phyloP scores from a whole-genome alignment of 225 moss, liverwort and hornwort genomes.

The Bryoerythrophyllum caledonicum region DNA sequence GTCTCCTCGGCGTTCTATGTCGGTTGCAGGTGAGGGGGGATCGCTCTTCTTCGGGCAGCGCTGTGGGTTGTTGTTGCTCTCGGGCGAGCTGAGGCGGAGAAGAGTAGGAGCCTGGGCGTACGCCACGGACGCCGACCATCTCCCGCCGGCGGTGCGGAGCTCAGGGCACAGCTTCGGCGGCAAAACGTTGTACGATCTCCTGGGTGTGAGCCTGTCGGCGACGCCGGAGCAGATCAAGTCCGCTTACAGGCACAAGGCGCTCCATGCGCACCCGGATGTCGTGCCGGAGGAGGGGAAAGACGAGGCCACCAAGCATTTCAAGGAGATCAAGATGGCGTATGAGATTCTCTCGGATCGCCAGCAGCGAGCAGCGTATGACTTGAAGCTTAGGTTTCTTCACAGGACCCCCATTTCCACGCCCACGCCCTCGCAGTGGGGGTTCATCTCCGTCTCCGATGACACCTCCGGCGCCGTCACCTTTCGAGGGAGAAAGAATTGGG shows the following conservation, averaged over 20 bases:
- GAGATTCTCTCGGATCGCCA: slow-evolving; percentile 61
- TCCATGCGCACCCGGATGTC: slow-evolving; percentile 75
- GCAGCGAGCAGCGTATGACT: slow-evolving; percentile 60
- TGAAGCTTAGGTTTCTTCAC: slow-evolving; percentile 36
- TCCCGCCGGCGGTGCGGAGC: not conserved
- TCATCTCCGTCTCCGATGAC: slow-evolving; percentile 39
- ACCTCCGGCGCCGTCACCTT: slow-evolving; percentile 27
- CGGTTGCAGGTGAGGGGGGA: slow-evolving; percentile 22
- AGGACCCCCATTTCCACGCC: slow-evolving; percentile 5
- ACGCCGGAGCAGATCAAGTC: slow-evolving; percentile 76
- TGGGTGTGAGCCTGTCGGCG: slow-evolving; percentile 61
- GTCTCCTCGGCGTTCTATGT: slow-evolving; percentile 21
- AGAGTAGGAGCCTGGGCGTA: slow-evolving; percentile 31
- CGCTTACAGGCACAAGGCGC: slow-evolving; percentile 68
- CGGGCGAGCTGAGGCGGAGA: slow-evolving; percentile 22
- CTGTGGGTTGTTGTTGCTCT: slow-evolving; percentile 23
- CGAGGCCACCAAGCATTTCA: slow-evolving; percentile 64
- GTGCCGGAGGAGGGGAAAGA: slow-evolving; percentile 56
- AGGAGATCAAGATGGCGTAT: slow-evolving; percentile 64
- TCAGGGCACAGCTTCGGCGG: slow-evolving; percentile 5
- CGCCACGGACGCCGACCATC: slow-evolving; percentile 34
- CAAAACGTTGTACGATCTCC: slow-evolving; percentile 56
- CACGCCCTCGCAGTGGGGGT: slow-evolving; percentile 43
- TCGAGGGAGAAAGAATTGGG: slow-evolving; percentile 40
- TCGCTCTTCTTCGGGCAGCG: slow-evolving; percentile 34